Evolutionary conservation across 2,329 filamentous ascomycete genomes (phyloP), one percentile per base, ranked within the genome.

Genomic region (Colletotrichum aenigma): DNA sequence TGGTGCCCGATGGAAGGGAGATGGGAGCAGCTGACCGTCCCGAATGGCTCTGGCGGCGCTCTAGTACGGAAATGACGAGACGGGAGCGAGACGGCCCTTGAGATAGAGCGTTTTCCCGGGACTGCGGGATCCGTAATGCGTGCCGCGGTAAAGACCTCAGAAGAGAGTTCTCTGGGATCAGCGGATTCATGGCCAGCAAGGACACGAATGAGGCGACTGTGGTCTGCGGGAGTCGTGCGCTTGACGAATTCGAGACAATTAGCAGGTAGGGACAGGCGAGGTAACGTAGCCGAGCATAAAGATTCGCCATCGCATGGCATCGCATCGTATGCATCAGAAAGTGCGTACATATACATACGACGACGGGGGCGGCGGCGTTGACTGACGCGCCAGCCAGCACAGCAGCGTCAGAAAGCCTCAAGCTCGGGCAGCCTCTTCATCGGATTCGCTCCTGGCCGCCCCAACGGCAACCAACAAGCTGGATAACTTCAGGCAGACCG

Each of bases 11-110:
- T 32, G 58, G 58, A 52, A 48, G 65, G 60, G 64, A 48, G 21
- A 18, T 56, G 43, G 64, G 64, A 52, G n/a, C 74, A 74, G 74
- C 74, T 73, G 74, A 76, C 70, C 58, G 70, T 74, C 70, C 74
- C 74, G 64, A 69, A 73, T 69, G 15, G 70, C 58, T 64, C 43
- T 68, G 56, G 64, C 56, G 64, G 62, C 62, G n/a, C 30, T 70
- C 69, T 73, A 73, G 73, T 28, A 75, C 64, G 64, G 73, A 58
- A 32, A 48, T 60, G 48, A 48, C 34, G 70, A 52, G 56, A 66
- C 70, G 70, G 64, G 55, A 65, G 65, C 30, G 62, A 75, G 61
- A 48, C 69, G 62, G 62, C 24, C 30, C 48, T 32, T 32, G 24
- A 55, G 32, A 36, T 36, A 21, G 66, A 38, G 32, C 28, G 58